Conservation (phyloP, 768 basidiomycete species). For the Hericium rajendrae region DNA sequence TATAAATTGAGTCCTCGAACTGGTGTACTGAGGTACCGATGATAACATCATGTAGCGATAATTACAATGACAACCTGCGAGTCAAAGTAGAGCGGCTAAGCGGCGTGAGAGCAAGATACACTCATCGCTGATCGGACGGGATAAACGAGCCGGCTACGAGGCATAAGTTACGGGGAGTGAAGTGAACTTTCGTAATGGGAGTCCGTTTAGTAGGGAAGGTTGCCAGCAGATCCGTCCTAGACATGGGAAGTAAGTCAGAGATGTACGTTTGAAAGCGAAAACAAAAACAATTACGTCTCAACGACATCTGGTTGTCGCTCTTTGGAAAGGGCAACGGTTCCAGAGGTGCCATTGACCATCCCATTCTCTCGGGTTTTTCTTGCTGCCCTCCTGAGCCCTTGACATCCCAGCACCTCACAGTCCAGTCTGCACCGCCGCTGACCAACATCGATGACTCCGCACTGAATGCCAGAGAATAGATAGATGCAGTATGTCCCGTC, state of each 20-base stretch:
- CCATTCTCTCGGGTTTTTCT: slow-evolving; percentile 53
- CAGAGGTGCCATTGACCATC: slow-evolving; percentile 19
- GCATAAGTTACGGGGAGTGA: slow-evolving; percentile 91
- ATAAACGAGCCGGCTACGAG: slow-evolving; percentile 74
- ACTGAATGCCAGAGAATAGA: slow-evolving; percentile 87
- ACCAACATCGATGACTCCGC: slow-evolving; percentile 86
- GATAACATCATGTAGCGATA: background rate
- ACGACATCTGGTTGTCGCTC: slow-evolving; percentile 38
- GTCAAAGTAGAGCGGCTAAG: background rate
- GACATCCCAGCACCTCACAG: slow-evolving; percentile 97
- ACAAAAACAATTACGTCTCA: slow-evolving; percentile 54
- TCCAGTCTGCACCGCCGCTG: slow-evolving; percentile 90
- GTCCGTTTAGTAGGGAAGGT: slow-evolving; percentile 96
- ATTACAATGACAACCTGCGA: background rate
- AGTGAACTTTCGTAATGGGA: slow-evolving; percentile 85
- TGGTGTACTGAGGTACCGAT: too few species aligned
- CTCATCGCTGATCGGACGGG: slow-evolving; percentile 35
- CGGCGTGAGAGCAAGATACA: background rate
- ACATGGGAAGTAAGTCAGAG: slow-evolving; percentile 4
- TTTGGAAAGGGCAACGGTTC: slow-evolving; percentile 9
- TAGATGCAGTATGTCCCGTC: slow-evolving; percentile 83
- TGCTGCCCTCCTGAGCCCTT: slow-evolving; percentile 62
- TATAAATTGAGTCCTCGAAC: too few species aligned
- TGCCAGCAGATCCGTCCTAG: slow-evolving; percentile 73
- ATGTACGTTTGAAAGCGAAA: background rate